These are phyloP conservation scores for Akanthomyces muscarius DNA, from an alignment of 2,329 filamentous ascomycete species.

Conservation along the genomic window DNA sequence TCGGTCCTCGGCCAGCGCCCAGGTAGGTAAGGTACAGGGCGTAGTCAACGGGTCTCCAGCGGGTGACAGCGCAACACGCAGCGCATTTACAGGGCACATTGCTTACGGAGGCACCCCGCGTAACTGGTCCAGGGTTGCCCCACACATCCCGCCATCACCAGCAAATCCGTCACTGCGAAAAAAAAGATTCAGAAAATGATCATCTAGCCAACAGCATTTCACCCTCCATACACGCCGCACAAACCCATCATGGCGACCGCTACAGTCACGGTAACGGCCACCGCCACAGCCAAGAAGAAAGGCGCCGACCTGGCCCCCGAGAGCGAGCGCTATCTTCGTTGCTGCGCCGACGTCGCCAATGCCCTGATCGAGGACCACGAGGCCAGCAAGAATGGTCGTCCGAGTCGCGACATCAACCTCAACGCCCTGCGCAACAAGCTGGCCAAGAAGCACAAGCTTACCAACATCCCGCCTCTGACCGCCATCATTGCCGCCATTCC, in stretches of 20 bases:
- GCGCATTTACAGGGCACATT: neutral
- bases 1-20: no score
- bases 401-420: constrained; percentile 84
- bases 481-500: constrained; percentile 97
- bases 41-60: no score
- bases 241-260: constrained; percentile 37
- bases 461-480: constrained; percentile 83
- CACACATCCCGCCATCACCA: constrained; percentile 2
- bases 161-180: neutral
- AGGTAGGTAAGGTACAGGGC: no score
- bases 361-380: constrained; percentile 94
- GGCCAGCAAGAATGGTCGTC: constrained; percentile 67
- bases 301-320: constrained; percentile 76
- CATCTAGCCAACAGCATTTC: neutral
- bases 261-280: constrained; percentile 61
- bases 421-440: constrained; percentile 83
- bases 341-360: constrained; percentile 93
- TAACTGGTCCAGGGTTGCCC: constrained; percentile 4
- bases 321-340: constrained; percentile 89
- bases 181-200: constrained; percentile 4
- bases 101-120: constrained; percentile 6
- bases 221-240: neutral
- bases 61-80: no score
- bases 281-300: constrained; percentile 61
- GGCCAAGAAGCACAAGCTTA: constrained; percentile 87